A percentile compares a stretch with the other conserved stretches of the same genome.
Evolutionary conservation across 768 basidiomycete species (phyloP).

Genomic region (Tulasnella sp.): DNA sequence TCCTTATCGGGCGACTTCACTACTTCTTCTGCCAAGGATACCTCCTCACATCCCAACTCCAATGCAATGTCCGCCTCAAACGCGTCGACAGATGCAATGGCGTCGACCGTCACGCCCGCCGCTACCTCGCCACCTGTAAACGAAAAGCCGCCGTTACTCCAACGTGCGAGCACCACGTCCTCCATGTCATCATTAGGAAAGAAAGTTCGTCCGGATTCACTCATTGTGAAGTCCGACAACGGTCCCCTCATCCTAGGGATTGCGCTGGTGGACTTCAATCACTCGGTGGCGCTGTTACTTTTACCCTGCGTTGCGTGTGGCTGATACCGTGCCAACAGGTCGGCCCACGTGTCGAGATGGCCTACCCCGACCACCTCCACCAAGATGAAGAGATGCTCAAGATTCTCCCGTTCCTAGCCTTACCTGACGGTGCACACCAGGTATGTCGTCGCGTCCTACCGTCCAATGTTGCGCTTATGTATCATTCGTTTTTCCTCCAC

Average conservation of each 20-base stretch:
- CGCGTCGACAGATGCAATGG: background rate
- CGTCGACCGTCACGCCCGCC: background rate
- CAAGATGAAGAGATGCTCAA: slow-evolving; percentile 75
- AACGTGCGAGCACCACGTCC: slow-evolving; percentile 17
- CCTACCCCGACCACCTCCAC: slow-evolving; percentile 39
- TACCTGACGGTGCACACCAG: slow-evolving; percentile 94
- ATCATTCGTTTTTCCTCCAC: background rate
- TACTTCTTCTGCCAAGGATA: background rate
- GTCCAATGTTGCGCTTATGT: background rate
- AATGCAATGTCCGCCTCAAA: background rate
- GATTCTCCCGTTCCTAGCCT: slow-evolving; percentile 85
- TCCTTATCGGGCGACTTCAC: background rate
- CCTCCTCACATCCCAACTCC: background rate
- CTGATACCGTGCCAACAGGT: slow-evolving; percentile 39
- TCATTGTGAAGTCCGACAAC: slow-evolving; percentile 45
- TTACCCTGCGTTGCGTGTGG: background rate
- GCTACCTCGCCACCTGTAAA: background rate
- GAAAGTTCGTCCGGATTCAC: slow-evolving; percentile 69
- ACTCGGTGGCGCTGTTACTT: slow-evolving; percentile 42
- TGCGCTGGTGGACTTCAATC: slow-evolving; percentile 91
- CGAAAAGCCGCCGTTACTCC: background rate
- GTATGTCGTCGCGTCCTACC: slow-evolving; percentile 34
- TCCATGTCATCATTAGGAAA: slow-evolving; percentile 15
- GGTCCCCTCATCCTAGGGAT: slow-evolving; percentile 67
- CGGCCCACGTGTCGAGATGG: slow-evolving; percentile 75